These are phyloP conservation scores for Tephrocybe rancida DNA, from an alignment of 768 basidiomycete genomes.

Conservation along the genomic window DNA sequence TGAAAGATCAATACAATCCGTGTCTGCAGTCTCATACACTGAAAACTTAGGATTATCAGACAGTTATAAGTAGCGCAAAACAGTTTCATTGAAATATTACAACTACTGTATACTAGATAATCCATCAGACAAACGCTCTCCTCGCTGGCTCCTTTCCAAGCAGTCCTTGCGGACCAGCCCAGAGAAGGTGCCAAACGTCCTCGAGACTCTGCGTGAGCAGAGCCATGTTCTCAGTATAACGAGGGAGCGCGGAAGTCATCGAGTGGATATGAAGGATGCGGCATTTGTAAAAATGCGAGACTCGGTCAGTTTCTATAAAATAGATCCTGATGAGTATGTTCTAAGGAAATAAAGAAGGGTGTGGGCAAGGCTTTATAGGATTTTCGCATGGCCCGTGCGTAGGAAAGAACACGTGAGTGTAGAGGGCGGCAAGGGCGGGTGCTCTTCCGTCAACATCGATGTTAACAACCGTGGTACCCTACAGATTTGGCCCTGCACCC, in stretches of 20 bases:
- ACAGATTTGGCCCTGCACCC: background rate
- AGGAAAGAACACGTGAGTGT: slow-evolving; percentile 9
- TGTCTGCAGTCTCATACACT: background rate
- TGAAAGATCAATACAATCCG: too few relatives aligned
- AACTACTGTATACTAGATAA: background rate
- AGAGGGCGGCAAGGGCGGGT: background rate
- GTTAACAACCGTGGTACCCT: background rate
- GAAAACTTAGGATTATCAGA: too few relatives aligned
- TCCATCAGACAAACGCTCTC: slow-evolving; percentile 26
- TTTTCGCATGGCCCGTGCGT: slow-evolving; percentile 20
- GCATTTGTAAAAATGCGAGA: slow-evolving; percentile 32
- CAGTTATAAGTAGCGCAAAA: background rate
- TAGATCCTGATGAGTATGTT: slow-evolving; percentile 32
- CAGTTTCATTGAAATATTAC: background rate
- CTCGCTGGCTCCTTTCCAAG: slow-evolving; percentile 17
- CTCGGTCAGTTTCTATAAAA: slow-evolving; percentile 32
- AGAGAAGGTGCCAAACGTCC: slow-evolving; percentile 23
- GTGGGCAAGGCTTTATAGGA: slow-evolving; percentile 15
- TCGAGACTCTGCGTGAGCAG: slow-evolving; percentile 19
- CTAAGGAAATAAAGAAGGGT: slow-evolving; percentile 18
- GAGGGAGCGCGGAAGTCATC: slow-evolving; percentile 27
- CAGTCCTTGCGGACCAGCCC: slow-evolving; percentile 13
- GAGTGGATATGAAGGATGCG: slow-evolving; percentile 29
- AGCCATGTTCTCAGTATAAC: slow-evolving; percentile 28
- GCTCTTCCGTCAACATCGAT: background rate